phyloP scores from a whole-genome alignment of 169 alveolate genomes.

The Fabrea salina region DNA sequence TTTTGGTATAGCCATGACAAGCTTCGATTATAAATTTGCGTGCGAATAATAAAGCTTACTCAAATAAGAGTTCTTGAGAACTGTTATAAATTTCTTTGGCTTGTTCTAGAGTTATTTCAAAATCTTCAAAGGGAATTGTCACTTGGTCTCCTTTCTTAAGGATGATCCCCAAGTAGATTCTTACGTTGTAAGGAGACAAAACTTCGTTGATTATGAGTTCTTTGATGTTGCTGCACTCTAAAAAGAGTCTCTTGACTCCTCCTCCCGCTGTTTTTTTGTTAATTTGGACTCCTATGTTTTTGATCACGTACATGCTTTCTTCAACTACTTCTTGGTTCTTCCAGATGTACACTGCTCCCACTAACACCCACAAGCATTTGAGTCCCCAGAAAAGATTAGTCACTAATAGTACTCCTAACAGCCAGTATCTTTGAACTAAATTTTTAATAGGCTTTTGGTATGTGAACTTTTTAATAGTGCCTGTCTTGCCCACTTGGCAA shows the following conservation, averaged over 20 bases:
- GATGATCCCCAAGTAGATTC: background rate
- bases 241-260: background rate
- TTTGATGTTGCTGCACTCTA: background rate
- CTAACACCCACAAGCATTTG: too few relatives aligned
- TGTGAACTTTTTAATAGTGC: too few relatives aligned
- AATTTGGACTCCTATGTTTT: slow-evolving; percentile 21
- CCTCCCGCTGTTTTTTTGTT: background rate
- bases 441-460: too few relatives aligned
- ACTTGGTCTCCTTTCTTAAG: background rate
- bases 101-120: background rate
- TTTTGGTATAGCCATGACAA: slow-evolving; percentile 60
- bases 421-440: too few relatives aligned
- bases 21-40: slow-evolving; percentile 72
- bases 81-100: slow-evolving; percentile 3
- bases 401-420: too few relatives aligned
- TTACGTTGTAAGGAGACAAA: slow-evolving; percentile 1
- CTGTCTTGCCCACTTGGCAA: too few relatives aligned
- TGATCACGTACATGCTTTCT: slow-evolving; percentile 19
- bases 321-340: background rate
- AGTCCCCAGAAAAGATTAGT: too few relatives aligned
- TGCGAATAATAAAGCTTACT: slow-evolving; percentile 66
- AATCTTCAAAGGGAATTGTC: background rate
- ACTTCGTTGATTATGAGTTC: slow-evolving; percentile 17
- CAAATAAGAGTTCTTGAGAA: background rate
- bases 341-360: background rate